phyloP scores from a whole-genome alignment of 2,329 filamentous ascomycete genomes.

The Aureobasidium sp. region DNA sequence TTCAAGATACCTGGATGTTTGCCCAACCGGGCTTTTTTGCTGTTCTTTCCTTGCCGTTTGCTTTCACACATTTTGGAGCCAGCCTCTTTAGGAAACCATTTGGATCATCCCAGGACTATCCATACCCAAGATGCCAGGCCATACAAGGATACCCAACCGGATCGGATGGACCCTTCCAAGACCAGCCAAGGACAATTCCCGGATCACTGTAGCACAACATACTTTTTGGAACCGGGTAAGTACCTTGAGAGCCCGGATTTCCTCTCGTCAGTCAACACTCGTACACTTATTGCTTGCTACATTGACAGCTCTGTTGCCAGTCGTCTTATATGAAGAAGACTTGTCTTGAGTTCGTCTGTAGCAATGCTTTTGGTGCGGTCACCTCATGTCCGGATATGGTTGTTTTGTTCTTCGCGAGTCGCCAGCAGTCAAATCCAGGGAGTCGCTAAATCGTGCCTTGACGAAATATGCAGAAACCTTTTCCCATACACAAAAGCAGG shows the following conservation, averaged over 20 bases:
- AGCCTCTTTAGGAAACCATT: conserved; percentile 8
- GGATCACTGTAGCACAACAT: conserved; percentile 2
- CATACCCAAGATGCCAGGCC: background rate
- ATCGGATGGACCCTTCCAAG: background rate
- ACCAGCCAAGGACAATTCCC: background rate
- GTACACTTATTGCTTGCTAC: background rate
- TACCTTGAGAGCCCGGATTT: background rate
- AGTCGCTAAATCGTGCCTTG: background rate
- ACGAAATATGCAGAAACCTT: background rate
- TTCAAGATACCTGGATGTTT: conserved; percentile 14
- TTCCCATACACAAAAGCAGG: background rate
- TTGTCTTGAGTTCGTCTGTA: background rate
- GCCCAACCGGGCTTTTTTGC: conserved; percentile 14
- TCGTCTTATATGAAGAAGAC: conserved; percentile 10
- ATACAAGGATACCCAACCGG: background rate
- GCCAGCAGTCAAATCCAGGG: background rate
- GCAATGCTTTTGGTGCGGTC: background rate
- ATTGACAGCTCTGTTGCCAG: background rate
- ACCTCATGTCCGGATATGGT: background rate
- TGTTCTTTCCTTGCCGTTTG: conserved; percentile 13
- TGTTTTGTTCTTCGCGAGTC: background rate
- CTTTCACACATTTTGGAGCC: conserved; percentile 12
- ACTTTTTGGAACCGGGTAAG: background rate
- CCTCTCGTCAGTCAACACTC: background rate
- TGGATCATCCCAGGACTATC: conserved; percentile 7